A percentile compares a stretch with the other conserved stretches of the same genome.
Conservation (phyloP, 805 yeast species). For the Candida gorgasii region DNA sequence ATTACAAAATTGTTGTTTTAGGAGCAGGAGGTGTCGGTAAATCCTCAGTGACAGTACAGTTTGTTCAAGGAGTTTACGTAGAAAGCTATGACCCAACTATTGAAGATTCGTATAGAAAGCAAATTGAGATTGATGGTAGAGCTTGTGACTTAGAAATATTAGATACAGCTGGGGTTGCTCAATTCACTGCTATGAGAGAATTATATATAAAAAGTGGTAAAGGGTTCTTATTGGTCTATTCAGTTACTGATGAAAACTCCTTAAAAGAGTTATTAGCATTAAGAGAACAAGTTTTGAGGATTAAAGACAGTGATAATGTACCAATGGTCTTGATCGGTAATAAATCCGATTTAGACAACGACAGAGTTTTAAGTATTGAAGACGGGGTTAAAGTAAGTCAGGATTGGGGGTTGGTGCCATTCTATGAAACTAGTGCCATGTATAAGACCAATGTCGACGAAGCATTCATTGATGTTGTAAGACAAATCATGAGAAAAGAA, state of each 20-base stretch:
- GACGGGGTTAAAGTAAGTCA: constrained; percentile 83
- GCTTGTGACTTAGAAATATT: constrained; percentile 76
- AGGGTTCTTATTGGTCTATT: constrained; percentile 61
- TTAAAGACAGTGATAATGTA: constrained; percentile 72
- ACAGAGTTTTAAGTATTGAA: constrained; percentile 73
- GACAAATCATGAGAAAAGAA: constrained; percentile 84
- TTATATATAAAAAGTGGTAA: constrained; percentile 83
- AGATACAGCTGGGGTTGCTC: constrained; percentile 72
- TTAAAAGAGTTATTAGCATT: constrained; percentile 75
- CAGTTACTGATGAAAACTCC: constrained; percentile 63
- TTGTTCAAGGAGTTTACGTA: constrained; percentile 84
- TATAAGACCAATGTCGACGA: constrained; percentile 86
- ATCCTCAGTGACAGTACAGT: constrained; percentile 89
- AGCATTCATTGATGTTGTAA: constrained; percentile 82
- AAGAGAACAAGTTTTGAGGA: constrained; percentile 79
- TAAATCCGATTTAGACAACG: constrained; percentile 80
- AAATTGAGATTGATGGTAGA: constrained; percentile 83
- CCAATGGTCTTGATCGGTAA: constrained; percentile 93
- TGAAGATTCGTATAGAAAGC: constrained; percentile 91
- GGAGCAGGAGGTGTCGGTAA: constrained; percentile 99
- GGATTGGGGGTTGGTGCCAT: constrained; percentile 87
- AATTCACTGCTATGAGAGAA: constrained; percentile 94
- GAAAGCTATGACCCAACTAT: constrained; percentile 96
- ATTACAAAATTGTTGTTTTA: constrained; percentile 84
- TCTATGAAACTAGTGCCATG: constrained; percentile 93